These are phyloP conservation scores for Gyromitra esculenta DNA, from an alignment of 2,329 filamentous ascomycete genomes.

Conservation along the genomic window DNA sequence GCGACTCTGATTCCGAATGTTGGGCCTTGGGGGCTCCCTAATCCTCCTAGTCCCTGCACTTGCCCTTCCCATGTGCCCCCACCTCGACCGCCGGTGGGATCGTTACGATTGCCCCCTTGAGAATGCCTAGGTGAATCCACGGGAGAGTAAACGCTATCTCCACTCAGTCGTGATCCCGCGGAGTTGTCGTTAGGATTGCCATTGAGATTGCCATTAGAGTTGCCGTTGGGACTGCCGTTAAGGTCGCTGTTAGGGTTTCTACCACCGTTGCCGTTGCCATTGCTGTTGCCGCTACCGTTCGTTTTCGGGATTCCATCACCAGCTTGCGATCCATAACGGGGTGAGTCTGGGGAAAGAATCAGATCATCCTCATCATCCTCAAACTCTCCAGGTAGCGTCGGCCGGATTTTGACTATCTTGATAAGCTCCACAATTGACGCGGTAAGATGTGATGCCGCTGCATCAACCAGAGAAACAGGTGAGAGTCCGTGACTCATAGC, in stretches of 20 bases:
- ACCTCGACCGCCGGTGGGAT: constrained; percentile 46
- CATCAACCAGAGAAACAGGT: constrained; percentile 91
- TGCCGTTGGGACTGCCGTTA: background rate
- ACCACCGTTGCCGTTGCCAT: constrained; percentile 17
- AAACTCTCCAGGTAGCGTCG: constrained; percentile 78
- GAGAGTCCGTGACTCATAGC: constrained; percentile 82
- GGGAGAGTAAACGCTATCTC: constrained; percentile 58
- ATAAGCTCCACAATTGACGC: constrained; percentile 86
- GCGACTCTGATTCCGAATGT: constrained; percentile 62
- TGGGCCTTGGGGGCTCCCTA: constrained; percentile 58
- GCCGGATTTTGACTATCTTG: constrained; percentile 81
- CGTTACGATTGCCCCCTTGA: constrained; percentile 39
- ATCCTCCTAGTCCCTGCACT: constrained; percentile 58
- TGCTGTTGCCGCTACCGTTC: background rate
- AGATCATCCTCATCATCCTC: constrained; percentile 72
- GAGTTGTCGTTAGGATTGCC: constrained; percentile 20
- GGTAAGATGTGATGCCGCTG: constrained; percentile 88
- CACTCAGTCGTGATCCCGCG: constrained; percentile 54
- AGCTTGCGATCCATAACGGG: constrained; percentile 10
- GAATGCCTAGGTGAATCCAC: constrained; percentile 59
- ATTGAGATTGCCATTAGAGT: constrained; percentile 25
- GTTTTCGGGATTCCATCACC: background rate
- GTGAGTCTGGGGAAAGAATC: constrained; percentile 44
- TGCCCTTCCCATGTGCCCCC: constrained; percentile 53
- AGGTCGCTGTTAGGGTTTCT: no score